Conservation (phyloP, 2,329 filamentous ascomycete species). For the Colletotrichum liaoningense region DNA sequence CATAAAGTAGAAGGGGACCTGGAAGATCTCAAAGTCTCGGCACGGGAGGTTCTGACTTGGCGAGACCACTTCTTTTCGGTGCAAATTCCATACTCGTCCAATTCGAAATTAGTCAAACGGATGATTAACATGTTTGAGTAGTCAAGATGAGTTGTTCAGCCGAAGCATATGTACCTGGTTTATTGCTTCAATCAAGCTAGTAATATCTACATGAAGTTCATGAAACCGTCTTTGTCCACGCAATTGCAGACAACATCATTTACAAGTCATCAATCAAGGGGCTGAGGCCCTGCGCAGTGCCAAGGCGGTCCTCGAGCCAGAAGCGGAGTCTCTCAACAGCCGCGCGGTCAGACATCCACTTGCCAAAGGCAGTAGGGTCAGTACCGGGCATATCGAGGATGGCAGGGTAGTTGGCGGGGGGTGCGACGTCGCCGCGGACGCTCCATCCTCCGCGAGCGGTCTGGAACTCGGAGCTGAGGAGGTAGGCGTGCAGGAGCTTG, state of each 20-base stretch:
- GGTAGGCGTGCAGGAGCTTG: conserved; percentile 60
- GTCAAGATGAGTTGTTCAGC: neutral
- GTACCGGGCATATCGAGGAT: conserved; percentile 47
- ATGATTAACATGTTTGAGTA: too few relatives aligned
- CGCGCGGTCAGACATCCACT: conserved; percentile 54
- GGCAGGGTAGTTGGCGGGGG: conserved; percentile 42
- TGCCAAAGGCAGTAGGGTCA: conserved; percentile 50
- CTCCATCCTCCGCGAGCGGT: conserved; percentile 43
- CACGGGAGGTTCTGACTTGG: too few relatives aligned
- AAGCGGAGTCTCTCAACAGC: conserved; percentile 54
- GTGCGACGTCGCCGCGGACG: conserved; percentile 47
- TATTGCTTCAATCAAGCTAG: neutral
- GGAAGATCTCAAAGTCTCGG: too few relatives aligned
- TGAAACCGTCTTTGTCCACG: too few relatives aligned
- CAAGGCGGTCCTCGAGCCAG: conserved; percentile 55
- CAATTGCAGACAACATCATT: neutral
- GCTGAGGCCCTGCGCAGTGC: conserved; percentile 54
- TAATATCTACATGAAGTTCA: neutral
- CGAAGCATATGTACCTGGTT: neutral
- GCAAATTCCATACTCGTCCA: too few relatives aligned
- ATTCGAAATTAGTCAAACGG: too few relatives aligned
- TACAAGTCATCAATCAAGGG: conserved; percentile 42
- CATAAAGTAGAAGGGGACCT: neutral
- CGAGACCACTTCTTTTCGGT: too few relatives aligned
- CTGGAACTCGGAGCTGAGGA: conserved; percentile 56